phyloP scores from a whole-genome alignment of 2,329 filamentous ascomycete genomes.

The Cylindrodendrum hubeiense region DNA sequence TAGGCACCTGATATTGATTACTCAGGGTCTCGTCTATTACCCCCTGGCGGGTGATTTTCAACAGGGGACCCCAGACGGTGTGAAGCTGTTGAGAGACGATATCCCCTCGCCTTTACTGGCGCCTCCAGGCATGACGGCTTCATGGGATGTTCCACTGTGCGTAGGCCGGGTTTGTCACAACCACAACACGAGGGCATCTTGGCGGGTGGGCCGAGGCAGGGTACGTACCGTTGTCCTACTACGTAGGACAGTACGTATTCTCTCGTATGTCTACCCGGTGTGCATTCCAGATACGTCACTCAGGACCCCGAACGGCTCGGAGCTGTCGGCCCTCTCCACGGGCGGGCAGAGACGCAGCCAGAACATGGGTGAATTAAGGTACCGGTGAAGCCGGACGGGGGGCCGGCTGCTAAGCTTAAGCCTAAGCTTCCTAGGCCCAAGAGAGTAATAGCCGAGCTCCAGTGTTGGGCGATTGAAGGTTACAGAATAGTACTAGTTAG shows the following conservation, averaged over 20 bases:
- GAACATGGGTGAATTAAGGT: not conserved
- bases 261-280: not conserved
- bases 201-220: not conserved
- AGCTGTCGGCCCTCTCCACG: slow-evolving; percentile 13
- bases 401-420: not conserved
- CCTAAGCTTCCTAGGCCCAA: slow-evolving; percentile 16
- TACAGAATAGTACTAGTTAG: not conserved
- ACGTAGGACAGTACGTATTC: not conserved
- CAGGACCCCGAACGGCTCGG: slow-evolving; percentile 9
- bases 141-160: not conserved
- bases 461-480: not conserved
- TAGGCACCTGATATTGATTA: not conserved
- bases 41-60: not conserved
- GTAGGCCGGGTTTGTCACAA: not conserved
- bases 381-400: slow-evolving; percentile 5
- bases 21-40: not conserved
- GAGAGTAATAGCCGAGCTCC: slow-evolving; percentile 5
- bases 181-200: not conserved
- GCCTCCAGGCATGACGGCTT: not conserved
- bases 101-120: not conserved
- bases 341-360: not conserved
- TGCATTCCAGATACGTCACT: slow-evolving; percentile 25
- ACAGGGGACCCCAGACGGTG: not conserved
- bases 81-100: not conserved
- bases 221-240: not conserved